Evolutionary conservation across 768 basidiomycete genomes (phyloP).

Genomic region (Neoboletus magnificus): DNA sequence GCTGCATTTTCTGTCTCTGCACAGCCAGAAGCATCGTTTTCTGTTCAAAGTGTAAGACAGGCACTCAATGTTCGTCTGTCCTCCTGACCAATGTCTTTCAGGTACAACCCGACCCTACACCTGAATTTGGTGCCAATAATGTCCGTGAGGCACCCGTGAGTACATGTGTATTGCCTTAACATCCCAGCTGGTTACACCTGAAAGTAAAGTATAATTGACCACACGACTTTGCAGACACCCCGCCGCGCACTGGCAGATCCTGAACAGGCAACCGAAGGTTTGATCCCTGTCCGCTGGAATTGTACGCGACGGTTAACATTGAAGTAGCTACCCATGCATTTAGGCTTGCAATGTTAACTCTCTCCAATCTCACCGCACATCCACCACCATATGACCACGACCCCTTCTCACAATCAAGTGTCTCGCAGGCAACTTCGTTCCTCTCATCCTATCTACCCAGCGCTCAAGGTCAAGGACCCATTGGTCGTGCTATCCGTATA

Average conservation of each 20-base stretch:
- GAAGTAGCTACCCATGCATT: slow-evolving; percentile 65
- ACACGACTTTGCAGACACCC: slow-evolving; percentile 9
- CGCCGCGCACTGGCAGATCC: slow-evolving; percentile 20
- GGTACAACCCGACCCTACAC: slow-evolving; percentile 14
- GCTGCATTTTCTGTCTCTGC: slow-evolving; percentile 45
- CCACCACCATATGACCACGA: slow-evolving; percentile 57
- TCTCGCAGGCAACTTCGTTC: slow-evolving; percentile 46
- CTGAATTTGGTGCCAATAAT: background rate
- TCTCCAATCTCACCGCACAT: slow-evolving; percentile 61
- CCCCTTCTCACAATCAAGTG: slow-evolving; percentile 34
- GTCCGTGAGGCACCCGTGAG: slow-evolving; percentile 17
- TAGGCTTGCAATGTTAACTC: slow-evolving; percentile 67
- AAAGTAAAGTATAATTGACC: background rate
- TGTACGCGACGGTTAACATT: slow-evolving; percentile 1
- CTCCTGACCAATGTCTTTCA: slow-evolving; percentile 1
- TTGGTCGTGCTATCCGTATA: slow-evolving; percentile 69
- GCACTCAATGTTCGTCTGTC: background rate
- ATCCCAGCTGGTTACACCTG: background rate
- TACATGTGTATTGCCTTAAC: background rate
- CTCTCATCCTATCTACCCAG: slow-evolving; percentile 67
- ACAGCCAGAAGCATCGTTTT: slow-evolving; percentile 23
- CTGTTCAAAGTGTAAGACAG: slow-evolving; percentile 18
- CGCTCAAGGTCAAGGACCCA: slow-evolving; percentile 72
- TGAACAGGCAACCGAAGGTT: slow-evolving; percentile 55
- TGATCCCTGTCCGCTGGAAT: background rate